A percentile compares a stretch with the other conserved stretches of the same genome.
Conservation (phyloP, 2,329 filamentous ascomycete species). For the Onygena corvina region DNA sequence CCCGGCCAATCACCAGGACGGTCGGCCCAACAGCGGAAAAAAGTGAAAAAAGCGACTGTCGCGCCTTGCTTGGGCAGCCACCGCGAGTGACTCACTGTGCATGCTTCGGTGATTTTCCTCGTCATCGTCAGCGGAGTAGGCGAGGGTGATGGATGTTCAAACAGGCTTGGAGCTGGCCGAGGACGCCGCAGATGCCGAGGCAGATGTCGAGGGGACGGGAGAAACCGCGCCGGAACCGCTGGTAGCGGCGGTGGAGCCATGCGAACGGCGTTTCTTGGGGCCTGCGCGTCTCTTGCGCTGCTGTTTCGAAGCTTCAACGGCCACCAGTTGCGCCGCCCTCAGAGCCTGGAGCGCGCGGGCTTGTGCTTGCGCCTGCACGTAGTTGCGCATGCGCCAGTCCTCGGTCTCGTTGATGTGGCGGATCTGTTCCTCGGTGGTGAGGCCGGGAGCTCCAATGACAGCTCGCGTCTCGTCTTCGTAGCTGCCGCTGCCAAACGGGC, state of each 20-base stretch:
- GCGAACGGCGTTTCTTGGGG: constrained; percentile 17
- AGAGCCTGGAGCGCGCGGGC: constrained; percentile 31
- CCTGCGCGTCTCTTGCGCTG: constrained; percentile 17
- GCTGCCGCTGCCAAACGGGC: not conserved
- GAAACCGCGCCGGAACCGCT: not conserved
- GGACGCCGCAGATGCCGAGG: not conserved
- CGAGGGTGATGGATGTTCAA: not conserved
- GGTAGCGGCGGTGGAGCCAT: constrained; percentile 12
- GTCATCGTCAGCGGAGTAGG: not conserved
- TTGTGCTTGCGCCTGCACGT: constrained; percentile 32
- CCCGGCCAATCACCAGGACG: constrained; percentile 2
- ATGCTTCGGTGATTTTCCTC: not conserved
- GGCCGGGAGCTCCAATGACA: constrained; percentile 18
- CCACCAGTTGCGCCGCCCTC: constrained; percentile 25
- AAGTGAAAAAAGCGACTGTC: not conserved
- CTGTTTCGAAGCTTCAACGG: constrained; percentile 17
- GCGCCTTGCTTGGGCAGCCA: constrained; percentile 1
- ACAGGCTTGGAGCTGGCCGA: not conserved
- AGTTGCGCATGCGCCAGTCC: constrained; percentile 27
- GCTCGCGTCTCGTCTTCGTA: constrained; percentile 13
- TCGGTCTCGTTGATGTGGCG: constrained; percentile 26
- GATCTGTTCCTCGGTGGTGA: constrained; percentile 33
- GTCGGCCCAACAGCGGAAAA: constrained; percentile 1
- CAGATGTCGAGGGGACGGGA: not conserved
- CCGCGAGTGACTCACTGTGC: not conserved